Conservation (phyloP, 768 basidiomycete genomes). For the Rhodotorula kratochvilovae region DNA sequence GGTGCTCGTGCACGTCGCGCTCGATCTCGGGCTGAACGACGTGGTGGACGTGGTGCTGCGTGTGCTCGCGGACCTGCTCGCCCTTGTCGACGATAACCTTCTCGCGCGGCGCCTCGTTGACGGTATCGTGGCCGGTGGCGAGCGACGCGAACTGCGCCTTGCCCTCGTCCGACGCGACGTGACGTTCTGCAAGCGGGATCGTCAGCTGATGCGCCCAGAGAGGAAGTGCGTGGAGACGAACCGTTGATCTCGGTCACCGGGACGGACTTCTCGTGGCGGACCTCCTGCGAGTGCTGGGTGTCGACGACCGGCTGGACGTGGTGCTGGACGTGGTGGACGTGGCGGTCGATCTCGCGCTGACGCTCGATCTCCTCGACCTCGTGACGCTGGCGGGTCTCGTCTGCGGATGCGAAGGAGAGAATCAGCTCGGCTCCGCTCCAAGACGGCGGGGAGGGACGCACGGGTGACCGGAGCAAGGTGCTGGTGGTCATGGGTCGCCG, state of each 20-base stretch:
- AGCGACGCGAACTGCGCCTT: slow-evolving; percentile 27
- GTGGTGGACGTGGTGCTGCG: slow-evolving; percentile 42
- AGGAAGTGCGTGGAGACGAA: no score
- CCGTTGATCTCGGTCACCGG: slow-evolving; percentile 7
- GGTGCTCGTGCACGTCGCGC: slow-evolving; percentile 49
- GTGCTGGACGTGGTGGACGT: slow-evolving; percentile 37
- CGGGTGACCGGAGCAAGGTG: slow-evolving; percentile 36
- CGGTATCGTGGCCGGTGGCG: slow-evolving; percentile 5
- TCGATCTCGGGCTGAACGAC: slow-evolving; percentile 48
- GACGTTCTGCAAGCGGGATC: slow-evolving; percentile 5
- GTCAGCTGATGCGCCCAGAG: no score
- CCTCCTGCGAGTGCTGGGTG: slow-evolving; percentile 21
- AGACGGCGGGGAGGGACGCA: slow-evolving; percentile 1
- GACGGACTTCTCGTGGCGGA: slow-evolving; percentile 20
- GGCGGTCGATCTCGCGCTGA: slow-evolving; percentile 33
- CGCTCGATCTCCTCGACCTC: slow-evolving; percentile 36
- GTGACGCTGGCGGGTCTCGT: slow-evolving; percentile 34
- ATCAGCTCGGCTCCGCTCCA: not conserved
- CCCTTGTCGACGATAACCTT: slow-evolving; percentile 27
- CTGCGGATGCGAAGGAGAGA: not conserved
- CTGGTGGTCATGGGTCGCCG: slow-evolving; percentile 33
- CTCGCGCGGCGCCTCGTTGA: slow-evolving; percentile 8
- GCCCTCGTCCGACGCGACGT: slow-evolving; percentile 37
- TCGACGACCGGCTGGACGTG: slow-evolving; percentile 37
- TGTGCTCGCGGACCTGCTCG: slow-evolving; percentile 24